A percentile compares a stretch with the other conserved stretches of the same genome.
phyloP scores from a whole-genome alignment of 371 early-diverging fungal species.

The Lichtheimia ornata region DNA sequence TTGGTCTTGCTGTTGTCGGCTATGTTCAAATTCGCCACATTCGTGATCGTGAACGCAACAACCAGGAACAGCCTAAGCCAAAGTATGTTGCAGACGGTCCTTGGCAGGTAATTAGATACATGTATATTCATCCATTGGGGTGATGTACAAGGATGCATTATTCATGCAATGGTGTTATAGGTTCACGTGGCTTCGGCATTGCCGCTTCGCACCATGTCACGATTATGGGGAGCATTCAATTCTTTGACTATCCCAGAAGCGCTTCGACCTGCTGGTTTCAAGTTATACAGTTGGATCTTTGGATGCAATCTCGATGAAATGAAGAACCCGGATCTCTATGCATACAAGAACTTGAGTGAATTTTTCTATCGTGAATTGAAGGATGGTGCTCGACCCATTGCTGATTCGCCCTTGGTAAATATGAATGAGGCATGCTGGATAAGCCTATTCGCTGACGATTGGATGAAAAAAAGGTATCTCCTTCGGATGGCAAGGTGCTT shows the following conservation, averaged over 20 bases:
- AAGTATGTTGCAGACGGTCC: slow-evolving; percentile 72
- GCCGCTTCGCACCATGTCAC: slow-evolving; percentile 86
- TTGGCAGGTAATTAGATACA: slow-evolving; percentile 68
- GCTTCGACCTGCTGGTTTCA: slow-evolving; percentile 77
- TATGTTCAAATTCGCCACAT: slow-evolving; percentile 67
- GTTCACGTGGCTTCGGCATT: slow-evolving; percentile 84
- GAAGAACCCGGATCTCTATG: slow-evolving; percentile 75
- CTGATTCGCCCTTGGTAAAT: slow-evolving; percentile 62
- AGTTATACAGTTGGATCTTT: slow-evolving; percentile 81
- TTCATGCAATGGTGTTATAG: slow-evolving; percentile 32
- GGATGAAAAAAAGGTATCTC: slow-evolving; percentile 58
- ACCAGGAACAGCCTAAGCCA: slow-evolving; percentile 22
- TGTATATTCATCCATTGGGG: too few species aligned
- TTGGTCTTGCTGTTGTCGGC: slow-evolving; percentile 80
- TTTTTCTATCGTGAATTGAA: slow-evolving; percentile 93
- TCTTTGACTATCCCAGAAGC: slow-evolving; percentile 77
- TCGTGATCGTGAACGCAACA: slow-evolving; percentile 29
- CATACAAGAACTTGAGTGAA: slow-evolving; percentile 81
- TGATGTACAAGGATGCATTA: slow-evolving; percentile 2
- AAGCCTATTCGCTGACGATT: neutral
- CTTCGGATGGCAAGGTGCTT: slow-evolving; percentile 89
- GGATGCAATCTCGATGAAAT: slow-evolving; percentile 94
- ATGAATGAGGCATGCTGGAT: neutral
- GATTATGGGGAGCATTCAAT: slow-evolving; percentile 90
- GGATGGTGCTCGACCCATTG: slow-evolving; percentile 73